Evolutionary conservation across 1,284 basidiomycete genomes (phyloP), one percentile per base, ranked within the genome.

Genomic region (Neolentinus lepideus): DNA sequence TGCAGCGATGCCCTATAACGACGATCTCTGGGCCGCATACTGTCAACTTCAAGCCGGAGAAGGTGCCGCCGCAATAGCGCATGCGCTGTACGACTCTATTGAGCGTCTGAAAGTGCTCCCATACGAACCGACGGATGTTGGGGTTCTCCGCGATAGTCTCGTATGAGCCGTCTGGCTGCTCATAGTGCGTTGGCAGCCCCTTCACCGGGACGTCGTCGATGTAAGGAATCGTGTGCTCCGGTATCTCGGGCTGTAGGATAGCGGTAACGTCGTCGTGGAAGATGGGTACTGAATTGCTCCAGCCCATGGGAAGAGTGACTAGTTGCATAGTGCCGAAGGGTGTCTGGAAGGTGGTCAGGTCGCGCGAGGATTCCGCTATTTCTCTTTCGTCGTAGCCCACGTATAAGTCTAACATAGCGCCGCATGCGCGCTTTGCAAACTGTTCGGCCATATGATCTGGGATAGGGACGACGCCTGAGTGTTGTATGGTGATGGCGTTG

Each of bases 231-330:
- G 71, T 66, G 16, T 63, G n/a, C 9, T 71, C 26, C 2, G 67
- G 67, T n/a, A 75, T 73, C 51, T 76, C 66, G 2, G 60, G 57
- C 31, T 69, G 63, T 0, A 76, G 59, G 27, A 73, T 72, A 52
- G 65, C 67, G 0, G 64, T 67, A 1, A 75, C 61, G n/a, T n/a
- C n/a, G n/a, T n/a, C n/a, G n/a, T n/a, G n/a, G n/a, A n/a, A n/a
- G n/a, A n/a, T n/a, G n/a, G n/a, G n/a, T n/a, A n/a, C n/a, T n/a
- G 55, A 70, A 62, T 36, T 67, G 65, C 55, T 74, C n/a, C n/a
- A n/a, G n/a, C n/a, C n/a, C n/a, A n/a, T n/a, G n/a, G n/a, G n/a
- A n/a, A n/a, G n/a, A n/a, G n/a, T n/a, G n/a, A n/a, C n/a, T n/a
- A n/a, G n/a, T n/a, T n/a, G n/a, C n/a, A n/a, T n/a, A n/a, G n/a